Conservation (phyloP, 768 basidiomycete genomes). For the Omphalotus guepiniiformis region DNA sequence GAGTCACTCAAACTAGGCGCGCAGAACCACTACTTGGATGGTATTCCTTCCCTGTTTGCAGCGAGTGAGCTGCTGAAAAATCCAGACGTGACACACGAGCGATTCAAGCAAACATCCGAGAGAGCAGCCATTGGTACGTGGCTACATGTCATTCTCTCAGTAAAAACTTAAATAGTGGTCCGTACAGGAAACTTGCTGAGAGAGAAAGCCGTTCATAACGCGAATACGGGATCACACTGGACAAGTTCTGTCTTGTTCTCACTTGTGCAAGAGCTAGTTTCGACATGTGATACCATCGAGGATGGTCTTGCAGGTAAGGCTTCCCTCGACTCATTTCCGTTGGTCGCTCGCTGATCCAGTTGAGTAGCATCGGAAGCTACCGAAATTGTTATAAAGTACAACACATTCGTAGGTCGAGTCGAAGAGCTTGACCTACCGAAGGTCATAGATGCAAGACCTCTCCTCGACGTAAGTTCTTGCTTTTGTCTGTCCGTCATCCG, state of each 20-base stretch:
- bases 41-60: conserved; percentile 62
- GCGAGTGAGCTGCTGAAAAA: conserved; percentile 43
- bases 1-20: conserved; percentile 83
- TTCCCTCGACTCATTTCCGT: neutral
- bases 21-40: conserved; percentile 74
- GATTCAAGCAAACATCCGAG: conserved; percentile 38
- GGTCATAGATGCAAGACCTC: conserved; percentile 62
- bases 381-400: conserved; percentile 55
- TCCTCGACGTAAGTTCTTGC: conserved; percentile 66
- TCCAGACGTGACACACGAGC: conserved; percentile 29
- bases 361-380: conserved; percentile 39
- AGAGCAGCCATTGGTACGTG: conserved; percentile 56
- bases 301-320: conserved; percentile 44
- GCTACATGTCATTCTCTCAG: neutral
- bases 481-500: neutral
- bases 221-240: conserved; percentile 62
- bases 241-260: conserved; percentile 70
- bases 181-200: conserved; percentile 42
- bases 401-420: conserved; percentile 54
- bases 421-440: conserved; percentile 57
- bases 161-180: conserved; percentile 3
- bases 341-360: neutral
- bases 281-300: conserved; percentile 38
- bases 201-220: conserved; percentile 61
- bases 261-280: conserved; percentile 64